phyloP scores from a whole-genome alignment of 1,284 basidiomycete genomes.

The Pseudozyma tsukubaensis region DNA sequence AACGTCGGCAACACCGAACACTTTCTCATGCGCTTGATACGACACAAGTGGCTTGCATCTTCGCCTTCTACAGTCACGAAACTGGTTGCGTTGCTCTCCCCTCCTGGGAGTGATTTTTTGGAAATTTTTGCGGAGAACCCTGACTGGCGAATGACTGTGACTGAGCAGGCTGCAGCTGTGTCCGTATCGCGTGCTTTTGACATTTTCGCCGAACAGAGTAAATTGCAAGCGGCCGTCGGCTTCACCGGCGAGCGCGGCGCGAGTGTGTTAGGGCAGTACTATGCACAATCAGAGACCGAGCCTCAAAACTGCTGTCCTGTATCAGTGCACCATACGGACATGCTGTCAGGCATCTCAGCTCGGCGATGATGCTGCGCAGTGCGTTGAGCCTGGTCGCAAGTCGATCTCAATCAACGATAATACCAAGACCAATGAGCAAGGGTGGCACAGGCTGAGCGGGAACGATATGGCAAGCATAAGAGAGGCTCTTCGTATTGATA shows the following conservation, averaged over 20 bases:
- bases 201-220: constrained; percentile 5
- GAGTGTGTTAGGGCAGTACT: background rate
- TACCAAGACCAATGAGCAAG: no score
- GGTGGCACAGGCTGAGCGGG: no score
- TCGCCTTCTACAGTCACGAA: constrained; percentile 9
- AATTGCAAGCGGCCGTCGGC: background rate
- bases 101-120: constrained; percentile 8
- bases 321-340: no score
- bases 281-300: no score
- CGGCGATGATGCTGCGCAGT: no score
- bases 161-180: constrained; percentile 5
- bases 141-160: no score
- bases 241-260: background rate
- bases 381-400: no score
- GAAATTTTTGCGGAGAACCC: constrained; percentile 19
- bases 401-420: no score
- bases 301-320: no score
- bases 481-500: no score
- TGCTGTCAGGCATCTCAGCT: no score
- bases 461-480: no score
- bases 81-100: background rate
- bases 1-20: background rate
- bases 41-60: constrained; percentile 15
- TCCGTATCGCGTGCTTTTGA: constrained; percentile 24
- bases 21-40: background rate